These are phyloP conservation scores for Neonectria magnoliae DNA, from an alignment of 2,329 filamentous ascomycete species.

Conservation along the genomic window DNA sequence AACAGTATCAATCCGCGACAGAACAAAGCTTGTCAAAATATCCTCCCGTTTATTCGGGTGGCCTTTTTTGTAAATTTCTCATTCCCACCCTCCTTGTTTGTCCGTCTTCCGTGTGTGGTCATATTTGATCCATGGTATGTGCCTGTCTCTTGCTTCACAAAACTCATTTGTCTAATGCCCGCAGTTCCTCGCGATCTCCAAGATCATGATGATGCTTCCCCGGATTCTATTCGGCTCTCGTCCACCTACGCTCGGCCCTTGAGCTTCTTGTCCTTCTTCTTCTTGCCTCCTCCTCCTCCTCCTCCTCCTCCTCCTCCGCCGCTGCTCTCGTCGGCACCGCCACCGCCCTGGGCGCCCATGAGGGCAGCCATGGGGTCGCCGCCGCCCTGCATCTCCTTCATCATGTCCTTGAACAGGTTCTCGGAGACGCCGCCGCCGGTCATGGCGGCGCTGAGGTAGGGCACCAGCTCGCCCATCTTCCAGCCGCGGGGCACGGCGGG, in stretches of 20 bases:
- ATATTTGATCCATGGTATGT: slow-evolving; percentile 14
- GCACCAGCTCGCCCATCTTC: slow-evolving; percentile 87
- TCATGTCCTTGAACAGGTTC: slow-evolving; percentile 95
- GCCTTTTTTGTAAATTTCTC: slow-evolving; percentile 21
- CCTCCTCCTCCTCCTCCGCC: slow-evolving; percentile 41
- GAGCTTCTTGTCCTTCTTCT: slow-evolving; percentile 63
- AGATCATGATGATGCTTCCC: background rate
- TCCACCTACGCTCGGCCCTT: slow-evolving; percentile 47
- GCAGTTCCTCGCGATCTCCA: background rate
- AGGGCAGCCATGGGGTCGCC: slow-evolving; percentile 58
- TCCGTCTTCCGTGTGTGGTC: background rate
- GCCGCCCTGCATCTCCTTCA: slow-evolving; percentile 82
- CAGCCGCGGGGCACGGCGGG: slow-evolving; percentile 85
- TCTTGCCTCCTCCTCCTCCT: slow-evolving; percentile 39
- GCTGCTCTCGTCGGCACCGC: slow-evolving; percentile 34
- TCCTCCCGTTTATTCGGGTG: slow-evolving; percentile 5
- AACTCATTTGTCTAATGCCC: background rate
- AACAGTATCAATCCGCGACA: slow-evolving; percentile 26
- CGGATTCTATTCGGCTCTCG: background rate
- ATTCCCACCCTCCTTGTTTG: background rate
- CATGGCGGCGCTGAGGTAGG: slow-evolving; percentile 87
- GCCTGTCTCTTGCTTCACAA: background rate
- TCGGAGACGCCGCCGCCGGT: slow-evolving; percentile 94
- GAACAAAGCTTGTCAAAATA: slow-evolving; percentile 28
- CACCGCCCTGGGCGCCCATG: slow-evolving; percentile 51